These are phyloP conservation scores for Scleroderma bovista DNA, from an alignment of 768 basidiomycete species.

Conservation along the genomic window DNA sequence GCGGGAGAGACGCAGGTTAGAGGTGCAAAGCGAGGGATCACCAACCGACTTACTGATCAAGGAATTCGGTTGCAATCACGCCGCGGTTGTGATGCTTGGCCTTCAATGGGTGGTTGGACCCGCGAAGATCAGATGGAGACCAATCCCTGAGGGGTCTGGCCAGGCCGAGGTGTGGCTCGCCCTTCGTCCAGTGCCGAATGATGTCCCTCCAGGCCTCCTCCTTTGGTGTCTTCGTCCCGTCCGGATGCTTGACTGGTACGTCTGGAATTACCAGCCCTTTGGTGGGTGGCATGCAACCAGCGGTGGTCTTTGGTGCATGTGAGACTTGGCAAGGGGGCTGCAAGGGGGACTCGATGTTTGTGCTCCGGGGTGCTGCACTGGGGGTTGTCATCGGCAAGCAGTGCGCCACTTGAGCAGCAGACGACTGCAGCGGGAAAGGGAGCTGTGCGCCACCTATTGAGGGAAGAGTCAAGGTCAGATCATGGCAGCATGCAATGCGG, in stretches of 20 bases:
- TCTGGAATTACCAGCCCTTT: background rate
- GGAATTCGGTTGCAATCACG: background rate
- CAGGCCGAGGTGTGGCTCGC: background rate
- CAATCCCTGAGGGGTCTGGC: constrained; percentile 5
- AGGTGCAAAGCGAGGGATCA: too few relatives aligned
- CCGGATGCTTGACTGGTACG: background rate
- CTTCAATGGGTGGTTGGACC: background rate
- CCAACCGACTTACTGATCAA: constrained; percentile 6
- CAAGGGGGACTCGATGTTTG: too few relatives aligned
- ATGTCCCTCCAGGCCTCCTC: constrained; percentile 3
- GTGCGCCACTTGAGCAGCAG: too few relatives aligned
- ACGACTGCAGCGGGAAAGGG: too few relatives aligned
- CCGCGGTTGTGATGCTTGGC: constrained; percentile 2
- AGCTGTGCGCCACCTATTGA: too few relatives aligned
- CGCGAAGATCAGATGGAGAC: background rate
- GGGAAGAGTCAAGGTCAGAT: too few relatives aligned
- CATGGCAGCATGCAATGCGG: too few relatives aligned
- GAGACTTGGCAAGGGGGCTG: too few relatives aligned
- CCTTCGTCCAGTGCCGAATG: background rate
- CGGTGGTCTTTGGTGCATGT: background rate
- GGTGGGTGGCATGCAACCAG: background rate
- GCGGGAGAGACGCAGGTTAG: too few relatives aligned
- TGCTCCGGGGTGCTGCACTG: too few relatives aligned
- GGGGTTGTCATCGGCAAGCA: too few relatives aligned
- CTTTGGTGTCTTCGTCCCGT: constrained; percentile 1